These are phyloP conservation scores for Paecilomyces dactylethromorphus DNA, from an alignment of 2,329 filamentous ascomycete species.

Conservation along the genomic window DNA sequence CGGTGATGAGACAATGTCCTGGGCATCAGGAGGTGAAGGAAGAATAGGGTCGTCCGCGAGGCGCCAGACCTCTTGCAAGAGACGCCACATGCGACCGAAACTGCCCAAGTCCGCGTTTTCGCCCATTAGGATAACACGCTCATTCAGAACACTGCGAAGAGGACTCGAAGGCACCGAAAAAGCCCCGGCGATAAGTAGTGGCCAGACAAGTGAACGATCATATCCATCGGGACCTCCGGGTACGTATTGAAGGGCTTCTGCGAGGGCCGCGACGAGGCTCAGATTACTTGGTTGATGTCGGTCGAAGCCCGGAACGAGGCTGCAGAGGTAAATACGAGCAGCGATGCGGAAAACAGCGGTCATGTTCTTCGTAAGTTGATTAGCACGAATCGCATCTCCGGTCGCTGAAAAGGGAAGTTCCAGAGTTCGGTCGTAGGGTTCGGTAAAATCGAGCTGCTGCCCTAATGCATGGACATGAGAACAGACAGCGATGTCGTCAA, in stretches of 20 bases:
- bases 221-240: constrained; percentile 75
- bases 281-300: constrained; percentile 67
- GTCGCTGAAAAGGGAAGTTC: constrained; percentile 47
- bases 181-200: constrained; percentile 79
- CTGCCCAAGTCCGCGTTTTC: constrained; percentile 74
- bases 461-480: constrained; percentile 84
- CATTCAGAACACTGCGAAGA: constrained; percentile 72
- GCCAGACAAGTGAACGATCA: constrained; percentile 88
- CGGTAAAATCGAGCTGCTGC: constrained; percentile 76
- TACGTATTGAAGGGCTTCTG: constrained; percentile 70
- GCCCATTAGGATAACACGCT: constrained; percentile 67
- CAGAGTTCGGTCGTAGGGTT: constrained; percentile 58
- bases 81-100: constrained; percentile 72
- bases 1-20: constrained; percentile 1
- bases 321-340: constrained; percentile 94
- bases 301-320: constrained; percentile 81
- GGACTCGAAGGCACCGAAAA: constrained; percentile 64
- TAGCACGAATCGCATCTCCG: constrained; percentile 70
- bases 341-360: constrained; percentile 86
- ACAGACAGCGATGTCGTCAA: constrained; percentile 77
- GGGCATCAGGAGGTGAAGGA: constrained; percentile 3
- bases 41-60: constrained; percentile 56
- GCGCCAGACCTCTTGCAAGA: constrained; percentile 77
- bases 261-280: constrained; percentile 71
- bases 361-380: constrained; percentile 81